Evolutionary conservation across 2,329 filamentous ascomycete genomes (phyloP), one percentile per base, ranked within the genome.

Genomic region (Neopestalotiopsis sp.): DNA sequence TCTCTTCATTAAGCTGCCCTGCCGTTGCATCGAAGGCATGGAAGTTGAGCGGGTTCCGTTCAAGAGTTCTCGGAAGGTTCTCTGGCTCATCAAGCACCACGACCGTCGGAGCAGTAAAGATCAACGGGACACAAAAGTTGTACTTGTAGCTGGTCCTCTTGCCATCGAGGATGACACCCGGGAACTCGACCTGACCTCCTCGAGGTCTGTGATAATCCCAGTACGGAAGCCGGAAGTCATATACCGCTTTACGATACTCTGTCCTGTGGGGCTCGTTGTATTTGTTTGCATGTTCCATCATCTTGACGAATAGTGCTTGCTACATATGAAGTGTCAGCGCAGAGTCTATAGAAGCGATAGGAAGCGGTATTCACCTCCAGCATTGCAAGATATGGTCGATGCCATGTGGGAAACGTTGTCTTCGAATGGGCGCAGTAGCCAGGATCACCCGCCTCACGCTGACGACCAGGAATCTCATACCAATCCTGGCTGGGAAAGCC

Each of bases 231-330:
- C 53, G 53, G 24, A 57, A 57, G 17, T n/a, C 53, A 28, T n/a
- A 57, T 6, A 57, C 53, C 24, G 53, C 53, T 28, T 57, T 28
- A 12, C 53, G 53, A 57, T 57, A 57, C 53, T 57, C 17, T 28
- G 53, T 57, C 24, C 13, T 57, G 53, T 57, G 24, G 17, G 53
- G 53, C 7, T 57, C 53, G 53, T 57, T 57, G 53, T 57, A 57
- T 4, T 28, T 57, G 24, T 57, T 57, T 57, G 53, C 53, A 57
- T 57, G 24, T n/a, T 57, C 24, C 53, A 57, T 57, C 53, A 57
- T 57, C 53, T 57, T 57, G 53, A 57, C 24, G 53, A 57, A 57
- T 3, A 57, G 53, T 57, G 53, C 53, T 57, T 57, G 53, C 53
- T 57, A 28, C 34, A 38, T 38, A 38, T 13, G 7, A 57, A 57